These are phyloP conservation scores for Prorocentrum cordatum DNA, from an alignment of 169 alveolate genomes.

Conservation along the genomic window DNA sequence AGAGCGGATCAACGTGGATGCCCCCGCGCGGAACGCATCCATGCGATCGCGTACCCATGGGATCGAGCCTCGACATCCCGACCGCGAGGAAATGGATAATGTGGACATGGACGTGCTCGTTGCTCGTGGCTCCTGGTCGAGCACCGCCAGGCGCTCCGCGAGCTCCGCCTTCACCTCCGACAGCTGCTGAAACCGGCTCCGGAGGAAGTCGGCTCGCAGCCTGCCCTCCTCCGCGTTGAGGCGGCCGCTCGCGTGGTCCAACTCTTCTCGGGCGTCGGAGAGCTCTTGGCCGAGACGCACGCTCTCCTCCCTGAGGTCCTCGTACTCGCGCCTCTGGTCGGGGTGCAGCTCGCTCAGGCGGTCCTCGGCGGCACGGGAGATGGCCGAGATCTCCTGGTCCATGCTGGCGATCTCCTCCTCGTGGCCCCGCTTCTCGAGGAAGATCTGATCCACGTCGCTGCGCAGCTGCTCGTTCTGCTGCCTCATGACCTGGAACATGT, in stretches of 20 bases:
- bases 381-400: constrained; percentile 42
- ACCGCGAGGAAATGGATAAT: too few species aligned
- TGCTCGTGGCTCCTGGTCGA: too few species aligned
- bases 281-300: constrained; percentile 60
- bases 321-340: constrained; percentile 76
- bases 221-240: constrained; percentile 42
- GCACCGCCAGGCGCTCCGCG: too few species aligned
- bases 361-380: constrained; percentile 56
- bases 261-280: constrained; percentile 43
- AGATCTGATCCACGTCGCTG: constrained; percentile 79
- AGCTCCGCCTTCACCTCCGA: too few species aligned
- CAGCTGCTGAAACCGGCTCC: constrained; percentile 30
- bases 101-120: too few species aligned
- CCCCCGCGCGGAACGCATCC: too few species aligned
- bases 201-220: constrained; percentile 40
- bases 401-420: constrained; percentile 78
- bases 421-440: constrained; percentile 80
- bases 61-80: too few species aligned
- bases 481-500: constrained; percentile 79
- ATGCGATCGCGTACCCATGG: too few species aligned
- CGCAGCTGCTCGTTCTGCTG: constrained; percentile 80
- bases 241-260: constrained; percentile 55
- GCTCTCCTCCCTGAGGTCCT: constrained; percentile 76
- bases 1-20: too few species aligned
- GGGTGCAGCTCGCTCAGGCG: constrained; percentile 80